A percentile compares a stretch with the other conserved stretches of the same genome.
phyloP scores from a whole-genome alignment of 148 eudicot genomes.

The Persicaria maculosa region DNA sequence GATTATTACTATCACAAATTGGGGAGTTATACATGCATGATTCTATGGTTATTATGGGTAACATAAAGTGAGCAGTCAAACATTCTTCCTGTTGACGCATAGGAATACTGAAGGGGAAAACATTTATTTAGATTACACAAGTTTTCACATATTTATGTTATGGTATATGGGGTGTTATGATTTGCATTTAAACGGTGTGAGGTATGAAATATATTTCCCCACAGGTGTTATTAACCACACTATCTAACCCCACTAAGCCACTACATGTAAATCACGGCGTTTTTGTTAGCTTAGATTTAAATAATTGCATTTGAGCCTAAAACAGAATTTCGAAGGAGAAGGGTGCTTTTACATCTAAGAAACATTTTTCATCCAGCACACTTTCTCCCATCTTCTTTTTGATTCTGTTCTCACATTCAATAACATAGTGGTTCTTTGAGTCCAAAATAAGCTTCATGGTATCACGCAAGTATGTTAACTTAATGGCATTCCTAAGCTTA shows the following conservation, averaged over 20 bases:
- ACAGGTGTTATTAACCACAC: not conserved
- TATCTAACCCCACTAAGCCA: not conserved
- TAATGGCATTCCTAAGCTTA: not conserved
- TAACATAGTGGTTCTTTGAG: not conserved
- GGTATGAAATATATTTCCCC: not conserved
- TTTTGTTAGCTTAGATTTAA: not conserved
- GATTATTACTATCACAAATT: not conserved
- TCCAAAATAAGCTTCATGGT: not conserved
- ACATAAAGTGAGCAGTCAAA: not conserved
- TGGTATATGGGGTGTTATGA: not conserved
- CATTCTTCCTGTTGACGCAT: not conserved
- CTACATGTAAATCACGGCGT: not conserved
- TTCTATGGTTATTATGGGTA: not conserved
- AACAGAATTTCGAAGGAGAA: not conserved
- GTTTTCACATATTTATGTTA: not conserved
- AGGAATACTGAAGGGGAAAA: not conserved
- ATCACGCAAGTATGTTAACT: not conserved
- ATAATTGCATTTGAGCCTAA: not conserved
- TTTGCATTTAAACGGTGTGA: not conserved
- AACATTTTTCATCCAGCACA: not conserved
- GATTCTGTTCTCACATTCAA: not conserved
- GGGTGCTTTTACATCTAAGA: not conserved
- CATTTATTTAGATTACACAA: not conserved
- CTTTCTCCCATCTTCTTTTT: not conserved
- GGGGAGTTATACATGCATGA: not conserved